These are phyloP conservation scores for Novymonas esmeraldas DNA, from an alignment of 208 protist species.

Conservation along the genomic window DNA sequence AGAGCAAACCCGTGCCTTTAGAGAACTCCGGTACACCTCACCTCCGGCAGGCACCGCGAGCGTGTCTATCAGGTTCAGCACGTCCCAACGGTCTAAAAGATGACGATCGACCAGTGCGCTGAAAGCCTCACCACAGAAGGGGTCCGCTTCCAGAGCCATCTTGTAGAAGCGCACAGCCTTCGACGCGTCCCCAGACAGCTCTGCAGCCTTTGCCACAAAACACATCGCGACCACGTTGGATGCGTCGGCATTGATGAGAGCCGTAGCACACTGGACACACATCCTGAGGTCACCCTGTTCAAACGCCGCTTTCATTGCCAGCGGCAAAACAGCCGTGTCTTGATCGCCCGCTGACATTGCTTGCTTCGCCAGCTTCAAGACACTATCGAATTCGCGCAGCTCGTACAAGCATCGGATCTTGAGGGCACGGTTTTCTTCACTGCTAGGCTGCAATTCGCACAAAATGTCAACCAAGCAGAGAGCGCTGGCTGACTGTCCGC, in stretches of 20 bases:
- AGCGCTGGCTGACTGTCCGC: conserved; percentile 68
- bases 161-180: conserved; percentile 70
- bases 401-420: conserved; percentile 61
- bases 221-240: conserved; percentile 66
- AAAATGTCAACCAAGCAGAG: conserved; percentile 69
- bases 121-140: conserved; percentile 77
- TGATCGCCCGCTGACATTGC: conserved; percentile 28
- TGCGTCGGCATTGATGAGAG: conserved; percentile 21
- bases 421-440: conserved; percentile 39
- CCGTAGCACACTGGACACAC: conserved; percentile 47
- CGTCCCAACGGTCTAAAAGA: conserved; percentile 48
- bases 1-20: conserved; percentile 28
- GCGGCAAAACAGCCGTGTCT: conserved; percentile 38
- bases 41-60: conserved; percentile 53
- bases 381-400: conserved; percentile 68
- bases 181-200: conserved; percentile 59
- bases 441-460: conserved; percentile 42
- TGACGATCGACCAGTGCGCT: conserved; percentile 67
- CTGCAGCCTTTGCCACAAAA: conserved; percentile 74
- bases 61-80: conserved; percentile 57
- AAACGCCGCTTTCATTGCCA: conserved; percentile 73
- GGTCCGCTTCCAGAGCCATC: conserved; percentile 62
- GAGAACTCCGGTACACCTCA: conserved; percentile 35
- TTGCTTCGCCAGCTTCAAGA: conserved; percentile 44
- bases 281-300: conserved; percentile 70